Evolutionary conservation across 2,329 filamentous ascomycete species (phyloP), one percentile per base, ranked within the genome.

Genomic region (Xylariaceae sp.): DNA sequence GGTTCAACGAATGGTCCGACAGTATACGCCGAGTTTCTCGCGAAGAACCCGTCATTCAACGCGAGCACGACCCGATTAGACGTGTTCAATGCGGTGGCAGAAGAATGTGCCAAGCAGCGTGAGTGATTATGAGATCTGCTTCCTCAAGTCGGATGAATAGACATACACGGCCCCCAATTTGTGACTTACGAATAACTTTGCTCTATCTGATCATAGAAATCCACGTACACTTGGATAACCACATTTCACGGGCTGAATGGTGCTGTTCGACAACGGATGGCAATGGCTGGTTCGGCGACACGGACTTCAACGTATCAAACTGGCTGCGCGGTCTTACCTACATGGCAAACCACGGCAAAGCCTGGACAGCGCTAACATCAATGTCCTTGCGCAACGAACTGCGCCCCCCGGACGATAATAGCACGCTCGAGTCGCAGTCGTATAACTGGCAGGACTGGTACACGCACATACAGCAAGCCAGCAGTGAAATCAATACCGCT

Each of bases 201-300:
- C 29, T 35, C 12, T 4, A 32, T 46, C 34, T 4, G 29, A 3
- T 39, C 8, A 3, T 37, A 60, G 58, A 80, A 12, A 76, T 85
- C 51, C 80, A 81, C 59, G 71, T 85, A 4, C 78, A 83, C 58
- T 71, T 84, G 0, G 81, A 85, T 66, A 84, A 85, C 63, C 82
- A 85, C 65, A 77, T 85, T 58, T 83, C 79, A 7, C 74, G 72
- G 46, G 82, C 74, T 2, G 72, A 72, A 52, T 85, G 82, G 81
- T 85, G 81, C 64, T 85, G 81, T 61, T 73, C 71, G 6, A 71
- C 67, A 0, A 70, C 64, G 0, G 81, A 85, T 50, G 80, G 79
- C 2, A 85, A 85, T 64, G 69, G 74, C 29, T 85, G 80, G 80
- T 84, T 81, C 69, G 80, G 82, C 8, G 83, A 87, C 63, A 74